Base-by-base conservation (phyloP, 331 rosid species). In the Quercus tomentella region DNA sequence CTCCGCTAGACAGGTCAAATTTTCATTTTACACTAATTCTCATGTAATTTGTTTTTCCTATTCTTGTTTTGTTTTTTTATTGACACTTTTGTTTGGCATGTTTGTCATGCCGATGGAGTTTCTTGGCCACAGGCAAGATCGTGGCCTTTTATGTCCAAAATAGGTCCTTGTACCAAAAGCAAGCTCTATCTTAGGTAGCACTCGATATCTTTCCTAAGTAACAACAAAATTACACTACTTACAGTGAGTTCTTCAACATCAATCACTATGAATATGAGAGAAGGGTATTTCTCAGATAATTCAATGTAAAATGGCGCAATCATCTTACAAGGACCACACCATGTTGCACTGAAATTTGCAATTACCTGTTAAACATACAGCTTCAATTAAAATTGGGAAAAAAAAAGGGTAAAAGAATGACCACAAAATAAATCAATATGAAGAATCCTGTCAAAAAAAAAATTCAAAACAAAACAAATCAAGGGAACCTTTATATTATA, bases 301-400 rank as follows among this genome's bases (percentile, higher is more conserved):
- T 96, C 98, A 51, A 80, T 4, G 78, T 80, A 93, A 77, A 82
- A 91, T 14, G 98, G 97, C 4, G 94, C 93, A 77, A 93, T 77
- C 84, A 89, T 66, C 89, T 89, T 95, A 81, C 99, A 95, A 33
- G 99, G 99, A 82, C 97, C 97, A 79, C 99, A 95, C 99, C 99
- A 95, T 16, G 93, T 74, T 58, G 99, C 99, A 80, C 98, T 93
- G 93, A 95, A 95, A 86, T 95, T 96, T 18, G 97, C 98, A 76
- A 96, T 30, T 80, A 96, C 93, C 99, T 95, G 92, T 84, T 35
- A 62, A 76, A 76, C 76, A 77, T 41, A 79, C 30, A 83, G 72
- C 35, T 58, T 79, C 67, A 65, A 63, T 61, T 60, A 16, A 68
- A 82, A 58, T 60, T 65, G 20, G 56, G 18, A 76, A 74, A 31